phyloP scores from a whole-genome alignment of 2,329 filamentous ascomycete genomes.

The Dactylonectria macrodidyma region DNA sequence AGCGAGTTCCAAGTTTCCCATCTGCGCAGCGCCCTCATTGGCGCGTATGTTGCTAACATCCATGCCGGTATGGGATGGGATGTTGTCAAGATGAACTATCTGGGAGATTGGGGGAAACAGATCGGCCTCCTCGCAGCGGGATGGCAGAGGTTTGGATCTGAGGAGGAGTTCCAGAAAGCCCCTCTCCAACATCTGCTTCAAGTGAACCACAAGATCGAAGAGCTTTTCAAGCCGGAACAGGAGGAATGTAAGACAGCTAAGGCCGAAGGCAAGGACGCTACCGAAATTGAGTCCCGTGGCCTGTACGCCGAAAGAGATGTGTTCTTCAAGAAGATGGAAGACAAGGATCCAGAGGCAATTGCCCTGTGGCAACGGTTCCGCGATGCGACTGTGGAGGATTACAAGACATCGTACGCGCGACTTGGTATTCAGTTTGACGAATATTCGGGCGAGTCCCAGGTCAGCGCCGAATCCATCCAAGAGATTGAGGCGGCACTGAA shows the following conservation, averaged over 20 bases:
- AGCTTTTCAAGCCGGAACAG: conserved; percentile 75
- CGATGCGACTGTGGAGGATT: conserved; percentile 67
- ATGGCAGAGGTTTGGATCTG: conserved; percentile 76
- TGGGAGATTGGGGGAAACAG: conserved; percentile 83
- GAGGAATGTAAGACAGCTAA: conserved; percentile 64
- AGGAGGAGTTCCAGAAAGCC: conserved; percentile 73
- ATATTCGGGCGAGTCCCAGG: conserved; percentile 78
- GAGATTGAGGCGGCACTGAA: conserved; percentile 71
- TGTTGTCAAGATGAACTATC: conserved; percentile 78
- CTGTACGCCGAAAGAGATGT: conserved; percentile 65
- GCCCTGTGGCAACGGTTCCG: conserved; percentile 69
- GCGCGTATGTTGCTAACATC: conserved; percentile 76
- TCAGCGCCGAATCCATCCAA: conserved; percentile 65
- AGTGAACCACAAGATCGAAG: conserved; percentile 77
- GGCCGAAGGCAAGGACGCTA: conserved; percentile 56
- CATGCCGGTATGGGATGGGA: conserved; percentile 78
- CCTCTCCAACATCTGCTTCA: conserved; percentile 79
- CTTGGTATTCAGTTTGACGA: conserved; percentile 71
- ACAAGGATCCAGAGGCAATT: conserved; percentile 67
- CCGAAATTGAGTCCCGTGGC: conserved; percentile 54
- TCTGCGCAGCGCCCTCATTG: conserved; percentile 79
- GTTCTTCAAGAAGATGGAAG: conserved; percentile 73
- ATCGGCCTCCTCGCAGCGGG: conserved; percentile 75
- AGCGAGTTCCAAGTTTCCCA: conserved; percentile 81
- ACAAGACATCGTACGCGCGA: conserved; percentile 67